Base-by-base conservation (phyloP, 2,329 filamentous ascomycete species). In the Penicillium digitatum region DNA sequence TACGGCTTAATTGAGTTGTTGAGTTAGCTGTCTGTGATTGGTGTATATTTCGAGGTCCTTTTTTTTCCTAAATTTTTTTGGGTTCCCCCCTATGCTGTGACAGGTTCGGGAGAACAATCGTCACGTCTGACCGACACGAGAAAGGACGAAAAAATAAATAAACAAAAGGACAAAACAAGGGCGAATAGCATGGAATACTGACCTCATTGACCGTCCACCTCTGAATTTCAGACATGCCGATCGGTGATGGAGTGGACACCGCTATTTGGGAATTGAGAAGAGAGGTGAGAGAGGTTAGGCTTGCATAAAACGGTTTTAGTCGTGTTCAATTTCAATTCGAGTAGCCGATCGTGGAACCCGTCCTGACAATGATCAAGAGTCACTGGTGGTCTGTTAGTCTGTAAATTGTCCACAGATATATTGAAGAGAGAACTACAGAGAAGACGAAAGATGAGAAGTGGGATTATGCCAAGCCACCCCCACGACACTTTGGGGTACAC, bases 131-230 rank as follows among this genome's bases (percentile, higher is more conserved):
- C 60, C 58, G 58, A 64, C 59, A 58, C 37, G 50, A 54, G n/a
- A 51, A 29, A 22, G 37, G 24, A 26, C 11, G 31, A 44, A 46
- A 48, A 35, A 20, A 29, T 29, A 54, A 18, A 37, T 18, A 31
- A 50, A 54, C 32, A n/a, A 60, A 31, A 52, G 55, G 42, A 50
- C 20, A 12, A 48, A 43, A 38, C 31, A 34, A 54, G 48, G 50
- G 52, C 42, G 42, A 52, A 59, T 50, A 51, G 48, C 52, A 52
- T 50, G 47, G 31, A 48, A 54, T 34, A 49, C 51, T 42, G 56
- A 76, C 74, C 72, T 79, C 76, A 48, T 72, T 73, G 46, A 80
- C 74, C n/a, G 69, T 75, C 78, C 78, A 80, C 61, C 65, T 73
- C 55, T 76, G 67, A 56, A 77, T 64, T 52, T 66, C 63, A 43